Evolutionary conservation across 1,139 yeast genomes (phyloP).

Genomic region (Chernovozyma sophiae-reginae): DNA sequence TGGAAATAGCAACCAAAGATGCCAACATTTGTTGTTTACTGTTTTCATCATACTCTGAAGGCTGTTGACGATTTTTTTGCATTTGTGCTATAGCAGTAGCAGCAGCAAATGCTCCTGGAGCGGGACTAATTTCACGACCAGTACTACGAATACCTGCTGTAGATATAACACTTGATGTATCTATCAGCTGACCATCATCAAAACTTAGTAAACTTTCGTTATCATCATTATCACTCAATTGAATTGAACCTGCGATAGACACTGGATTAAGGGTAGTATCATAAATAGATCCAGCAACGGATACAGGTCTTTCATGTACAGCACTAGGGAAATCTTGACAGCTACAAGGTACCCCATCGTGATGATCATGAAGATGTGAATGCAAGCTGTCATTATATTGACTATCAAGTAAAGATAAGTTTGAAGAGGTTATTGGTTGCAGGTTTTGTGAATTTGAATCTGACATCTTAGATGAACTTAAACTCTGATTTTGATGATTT

Average conservation of each 20-base stretch:
- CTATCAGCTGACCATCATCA: slow-evolving; percentile 16
- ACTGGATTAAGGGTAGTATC: slow-evolving; percentile 21
- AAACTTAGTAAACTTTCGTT: slow-evolving; percentile 28
- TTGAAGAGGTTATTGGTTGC: slow-evolving; percentile 12
- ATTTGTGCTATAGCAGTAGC: slow-evolving; percentile 62
- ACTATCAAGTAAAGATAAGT: slow-evolving; percentile 13
- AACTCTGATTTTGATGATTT: not conserved
- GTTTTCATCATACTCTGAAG: slow-evolving; percentile 19
- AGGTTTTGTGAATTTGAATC: not conserved
- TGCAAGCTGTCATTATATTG: slow-evolving; percentile 9
- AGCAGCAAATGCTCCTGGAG: slow-evolving; percentile 75
- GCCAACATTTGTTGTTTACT: slow-evolving; percentile 54
- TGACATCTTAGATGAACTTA: not conserved
- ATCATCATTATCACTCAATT: slow-evolving; percentile 50
- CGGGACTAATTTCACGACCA: slow-evolving; percentile 54
- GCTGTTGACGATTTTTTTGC: slow-evolving; percentile 31
- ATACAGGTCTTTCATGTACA: slow-evolving; percentile 60
- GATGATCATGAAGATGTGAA: slow-evolving; percentile 24
- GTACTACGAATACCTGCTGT: slow-evolving; percentile 5
- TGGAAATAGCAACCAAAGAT: slow-evolving; percentile 63
- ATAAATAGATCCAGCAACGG: slow-evolving; percentile 56
- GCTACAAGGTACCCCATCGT: slow-evolving; percentile 53
- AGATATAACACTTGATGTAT: slow-evolving; percentile 1
- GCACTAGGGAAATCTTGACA: slow-evolving; percentile 52
- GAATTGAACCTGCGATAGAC: slow-evolving; percentile 33